Conservation (phyloP, 2,329 filamentous ascomycete genomes). For the Cladorrhinum sp. region DNA sequence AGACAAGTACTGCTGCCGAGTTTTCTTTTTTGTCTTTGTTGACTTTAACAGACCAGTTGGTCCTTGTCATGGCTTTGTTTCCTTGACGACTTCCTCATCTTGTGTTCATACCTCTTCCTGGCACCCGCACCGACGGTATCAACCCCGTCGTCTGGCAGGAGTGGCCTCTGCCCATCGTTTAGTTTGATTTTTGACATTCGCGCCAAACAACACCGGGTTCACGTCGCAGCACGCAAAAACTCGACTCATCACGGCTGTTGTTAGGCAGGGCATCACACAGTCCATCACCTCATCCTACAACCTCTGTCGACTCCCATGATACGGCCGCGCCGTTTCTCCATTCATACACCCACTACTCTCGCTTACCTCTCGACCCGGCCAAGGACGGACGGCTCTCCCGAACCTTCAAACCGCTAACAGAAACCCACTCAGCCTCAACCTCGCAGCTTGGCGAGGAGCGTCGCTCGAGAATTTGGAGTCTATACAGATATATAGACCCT, state of each 20-base stretch:
- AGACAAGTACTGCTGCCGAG: slow-evolving; percentile 22
- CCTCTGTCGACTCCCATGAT: slow-evolving; percentile 14
- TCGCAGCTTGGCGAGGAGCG: slow-evolving; percentile 4
- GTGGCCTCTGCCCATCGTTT: slow-evolving; percentile 26
- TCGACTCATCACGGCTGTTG: slow-evolving; percentile 1
- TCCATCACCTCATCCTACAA: slow-evolving; percentile 2
- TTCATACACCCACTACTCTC: slow-evolving; percentile 14
- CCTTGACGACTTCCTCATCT: slow-evolving; percentile 33
- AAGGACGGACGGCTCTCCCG: slow-evolving; percentile 5
- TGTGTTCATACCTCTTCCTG: slow-evolving; percentile 25
- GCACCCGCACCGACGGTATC: slow-evolving; percentile 13
- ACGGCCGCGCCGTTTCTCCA: slow-evolving; percentile 21
- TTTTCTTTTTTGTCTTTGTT: slow-evolving; percentile 32
- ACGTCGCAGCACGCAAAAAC: neutral
- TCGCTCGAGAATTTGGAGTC: neutral
- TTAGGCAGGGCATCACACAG: neutral
- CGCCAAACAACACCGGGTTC: slow-evolving; percentile 6
- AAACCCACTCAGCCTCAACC: neutral
- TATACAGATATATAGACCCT: neutral
- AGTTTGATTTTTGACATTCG: slow-evolving; percentile 15
- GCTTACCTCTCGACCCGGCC: slow-evolving; percentile 16
- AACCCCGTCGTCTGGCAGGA: slow-evolving; percentile 14
- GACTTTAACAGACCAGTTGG: slow-evolving; percentile 34
- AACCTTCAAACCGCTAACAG: neutral
- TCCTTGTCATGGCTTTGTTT: slow-evolving; percentile 41